These are phyloP conservation scores for Eucalyptus polybractea DNA, from an alignment of 345 rosid genomes.

Conservation along the genomic window DNA sequence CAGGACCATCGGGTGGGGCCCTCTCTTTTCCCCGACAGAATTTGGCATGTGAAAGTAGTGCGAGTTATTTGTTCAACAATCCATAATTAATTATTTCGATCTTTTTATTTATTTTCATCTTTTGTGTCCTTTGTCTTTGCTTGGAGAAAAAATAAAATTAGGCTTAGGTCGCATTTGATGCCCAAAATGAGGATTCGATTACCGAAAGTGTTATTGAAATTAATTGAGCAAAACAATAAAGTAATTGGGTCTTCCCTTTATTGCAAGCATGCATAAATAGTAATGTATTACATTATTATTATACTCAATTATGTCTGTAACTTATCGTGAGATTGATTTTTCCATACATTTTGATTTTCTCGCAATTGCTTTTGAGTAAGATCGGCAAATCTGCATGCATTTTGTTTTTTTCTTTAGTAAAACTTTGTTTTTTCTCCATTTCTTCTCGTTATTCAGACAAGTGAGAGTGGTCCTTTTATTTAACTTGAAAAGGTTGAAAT, in stretches of 20 bases:
- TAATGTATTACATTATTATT: background rate
- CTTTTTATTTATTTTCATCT: background rate
- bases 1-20: background rate
- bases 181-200: background rate
- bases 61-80: background rate
- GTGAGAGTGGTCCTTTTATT: background rate
- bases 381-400: background rate
- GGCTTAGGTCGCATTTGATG: background rate
- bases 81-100: background rate
- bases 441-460: background rate
- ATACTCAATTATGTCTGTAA: accelerated
- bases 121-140: background rate
- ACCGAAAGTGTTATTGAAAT: background rate
- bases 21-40: background rate
- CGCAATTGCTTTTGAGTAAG: background rate
- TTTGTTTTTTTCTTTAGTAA: background rate
- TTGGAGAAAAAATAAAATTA: background rate
- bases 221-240: background rate
- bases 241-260: background rate
- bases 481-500: background rate
- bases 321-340: background rate
- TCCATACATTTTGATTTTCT: background rate
- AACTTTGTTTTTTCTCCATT: too few species aligned
- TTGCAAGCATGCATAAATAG: background rate
- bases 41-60: background rate